These are phyloP conservation scores for Gossypium bickii DNA, from an alignment of 345 rosid species.

Conservation along the genomic window DNA sequence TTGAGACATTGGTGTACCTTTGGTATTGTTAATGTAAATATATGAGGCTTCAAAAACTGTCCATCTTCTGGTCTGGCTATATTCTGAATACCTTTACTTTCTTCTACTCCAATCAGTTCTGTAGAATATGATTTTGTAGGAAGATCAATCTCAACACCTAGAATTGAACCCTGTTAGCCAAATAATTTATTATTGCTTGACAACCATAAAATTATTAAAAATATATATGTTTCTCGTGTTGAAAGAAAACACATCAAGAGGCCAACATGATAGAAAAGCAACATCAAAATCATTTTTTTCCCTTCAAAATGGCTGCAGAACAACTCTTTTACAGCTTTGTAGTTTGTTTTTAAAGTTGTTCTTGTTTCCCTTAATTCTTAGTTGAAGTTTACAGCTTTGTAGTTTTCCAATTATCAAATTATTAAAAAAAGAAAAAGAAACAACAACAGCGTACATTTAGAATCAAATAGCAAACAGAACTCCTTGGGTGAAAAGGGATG, in stretches of 20 bases:
- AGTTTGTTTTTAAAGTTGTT: not conserved
- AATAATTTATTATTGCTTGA: slow-evolving; percentile 36
- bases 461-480: slow-evolving; percentile 1
- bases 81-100: slow-evolving; percentile 40
- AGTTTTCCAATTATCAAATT: too few species aligned
- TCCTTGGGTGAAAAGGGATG: not conserved
- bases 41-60: slow-evolving; percentile 60
- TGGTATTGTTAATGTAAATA: slow-evolving; percentile 68
- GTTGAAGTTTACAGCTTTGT: too few species aligned
- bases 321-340: not conserved
- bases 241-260: not conserved
- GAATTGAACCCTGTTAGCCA: slow-evolving; percentile 97
- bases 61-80: slow-evolving; percentile 43
- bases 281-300: not conserved
- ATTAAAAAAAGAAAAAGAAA: not conserved
- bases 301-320: not conserved
- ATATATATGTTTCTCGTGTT: too few species aligned
- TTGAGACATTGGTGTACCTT: slow-evolving; percentile 36
- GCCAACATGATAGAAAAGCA: not conserved
- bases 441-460: not conserved
- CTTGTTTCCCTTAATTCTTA: not conserved
- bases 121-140: slow-evolving; percentile 56
- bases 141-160: slow-evolving; percentile 86
- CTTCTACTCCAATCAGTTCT: slow-evolving; percentile 39
- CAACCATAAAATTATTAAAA: not conserved